Base-by-base conservation (phyloP, 768 basidiomycete species). In the Lactarius quietus region DNA sequence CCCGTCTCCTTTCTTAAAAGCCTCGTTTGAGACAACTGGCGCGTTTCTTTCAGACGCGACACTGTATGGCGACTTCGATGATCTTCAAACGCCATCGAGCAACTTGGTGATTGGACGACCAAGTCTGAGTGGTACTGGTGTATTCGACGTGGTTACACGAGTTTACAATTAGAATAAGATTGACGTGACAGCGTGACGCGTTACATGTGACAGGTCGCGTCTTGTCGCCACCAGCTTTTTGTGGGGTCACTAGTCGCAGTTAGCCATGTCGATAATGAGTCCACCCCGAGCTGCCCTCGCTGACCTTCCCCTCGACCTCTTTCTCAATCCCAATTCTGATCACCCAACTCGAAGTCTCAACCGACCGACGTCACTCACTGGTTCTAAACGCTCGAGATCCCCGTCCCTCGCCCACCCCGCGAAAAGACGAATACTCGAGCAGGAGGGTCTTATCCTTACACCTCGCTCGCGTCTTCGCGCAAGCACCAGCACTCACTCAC, bases 1-100 rank as follows among this genome's bases (percentile, higher is more conserved):
- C 76, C 87, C 94, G 29, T 98, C 95, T n/a, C 94, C 96, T 9
- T 82, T 98, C 45, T 85, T 98, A 61, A 98, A 98, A 76, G 97
- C 97, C 1, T 97, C 95, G 10, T 99, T 92, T 77, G 97, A 98
- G 78, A 98, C 95, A 5, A 98, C 96, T 0, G 92, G 89, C 1
- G 82, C 88, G 1, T 97, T 99, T 82, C 76, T 99, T 70, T 92
- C 95, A 5, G 77, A 99, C 64, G 96, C 97, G 23, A 93, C 95
- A 0, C 79, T 99, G 55, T 87, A 89, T 73, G 97, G 97, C 29
- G 97, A 98, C 78, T 98, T 92, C 77, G 96, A 98, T 74, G 90
- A 95, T 72, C 80, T 98, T 69, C 84, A 86, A 23, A 89, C 90
- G 26, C 96, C 96, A 3, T 95, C 95, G 6, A 90, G 93, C 1